A percentile compares a stretch with the other conserved stretches of the same genome.
Conservation (phyloP, 495 filamentous ascomycete species). For the Bryoglossum gracile region DNA sequence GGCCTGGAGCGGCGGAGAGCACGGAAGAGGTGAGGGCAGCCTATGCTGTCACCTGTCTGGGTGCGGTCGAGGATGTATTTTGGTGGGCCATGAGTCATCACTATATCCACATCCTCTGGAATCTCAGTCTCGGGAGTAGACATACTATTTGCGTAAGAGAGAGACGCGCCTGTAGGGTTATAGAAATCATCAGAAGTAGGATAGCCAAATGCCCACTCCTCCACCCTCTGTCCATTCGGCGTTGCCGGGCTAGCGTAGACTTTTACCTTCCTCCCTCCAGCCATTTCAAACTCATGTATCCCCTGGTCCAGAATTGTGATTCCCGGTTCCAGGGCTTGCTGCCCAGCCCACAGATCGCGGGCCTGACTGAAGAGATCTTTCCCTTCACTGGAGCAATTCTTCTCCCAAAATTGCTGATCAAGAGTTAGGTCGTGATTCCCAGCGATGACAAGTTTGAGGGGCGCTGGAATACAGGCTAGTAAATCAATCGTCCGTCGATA, state of each 20-base stretch:
- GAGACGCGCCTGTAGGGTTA: background rate
- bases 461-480: conserved; percentile 47
- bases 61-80: conserved; percentile 47
- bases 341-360: conserved; percentile 32
- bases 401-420: conserved; percentile 36
- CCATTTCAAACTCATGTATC: background rate
- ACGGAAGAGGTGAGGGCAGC: conserved; percentile 50
- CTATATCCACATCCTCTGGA: conserved; percentile 46
- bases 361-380: conserved; percentile 23
- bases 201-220: conserved; percentile 8
- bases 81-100: conserved; percentile 70
- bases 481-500: conserved; percentile 45
- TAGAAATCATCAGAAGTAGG: background rate
- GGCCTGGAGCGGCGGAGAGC: conserved; percentile 50
- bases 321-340: conserved; percentile 1
- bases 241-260: conserved; percentile 1
- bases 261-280: background rate
- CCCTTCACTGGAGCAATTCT: background rate
- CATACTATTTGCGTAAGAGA: background rate
- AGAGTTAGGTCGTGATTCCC: conserved; percentile 76
- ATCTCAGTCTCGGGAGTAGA: background rate
- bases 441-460: conserved; percentile 69
- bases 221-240: background rate
- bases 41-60: conserved; percentile 33
- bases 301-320: background rate